phyloP scores from a whole-genome alignment of 1,139 yeast species.

The Scheffersomyces stambukii region DNA sequence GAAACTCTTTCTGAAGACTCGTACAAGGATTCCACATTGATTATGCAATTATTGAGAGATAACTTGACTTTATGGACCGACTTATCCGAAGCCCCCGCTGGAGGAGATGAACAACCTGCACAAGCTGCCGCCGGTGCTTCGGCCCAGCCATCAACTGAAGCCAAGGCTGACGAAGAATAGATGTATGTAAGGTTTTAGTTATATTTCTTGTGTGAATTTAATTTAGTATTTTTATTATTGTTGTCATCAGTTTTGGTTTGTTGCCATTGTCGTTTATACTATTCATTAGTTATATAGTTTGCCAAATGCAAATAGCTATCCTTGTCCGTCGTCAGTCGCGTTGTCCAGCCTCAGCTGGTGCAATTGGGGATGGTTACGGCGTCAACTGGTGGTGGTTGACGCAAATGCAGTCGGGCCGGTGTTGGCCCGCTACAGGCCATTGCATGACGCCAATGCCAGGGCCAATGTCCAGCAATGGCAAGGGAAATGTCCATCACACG shows the following conservation, averaged over 20 bases:
- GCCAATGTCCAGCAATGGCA: too few species aligned
- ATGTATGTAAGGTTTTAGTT: slow-evolving; percentile 17
- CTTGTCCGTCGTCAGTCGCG: too few species aligned
- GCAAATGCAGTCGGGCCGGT: too few species aligned
- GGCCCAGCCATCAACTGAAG: slow-evolving; percentile 26
- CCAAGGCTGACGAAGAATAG: slow-evolving; percentile 33
- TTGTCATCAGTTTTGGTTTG: slow-evolving; percentile 1
- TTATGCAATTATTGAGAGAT: slow-evolving; percentile 98
- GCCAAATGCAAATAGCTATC: too few species aligned
- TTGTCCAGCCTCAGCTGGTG: too few species aligned
- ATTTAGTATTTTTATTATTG: slow-evolving; percentile 7
- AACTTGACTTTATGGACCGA: slow-evolving; percentile 99
- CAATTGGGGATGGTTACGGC: too few species aligned
- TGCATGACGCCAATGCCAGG: too few species aligned
- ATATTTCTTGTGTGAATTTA: slow-evolving; percentile 13
- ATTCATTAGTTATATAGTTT: too few species aligned
- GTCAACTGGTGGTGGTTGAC: too few species aligned
- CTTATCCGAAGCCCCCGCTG: slow-evolving; percentile 82
- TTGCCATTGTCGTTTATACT: too few species aligned
- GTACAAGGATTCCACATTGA: slow-evolving; percentile 95
- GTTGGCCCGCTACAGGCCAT: too few species aligned
- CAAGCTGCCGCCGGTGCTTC: slow-evolving; percentile 9
- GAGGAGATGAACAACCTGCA: slow-evolving; percentile 42
- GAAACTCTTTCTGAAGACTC: slow-evolving; percentile 97
- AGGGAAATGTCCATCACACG: too few species aligned